Percentiles rank a stretch among this genome's conserved stretches.
phyloP scores from a whole-genome alignment of 2,329 filamentous ascomycete genomes.

The Metarhizium anisopliae region DNA sequence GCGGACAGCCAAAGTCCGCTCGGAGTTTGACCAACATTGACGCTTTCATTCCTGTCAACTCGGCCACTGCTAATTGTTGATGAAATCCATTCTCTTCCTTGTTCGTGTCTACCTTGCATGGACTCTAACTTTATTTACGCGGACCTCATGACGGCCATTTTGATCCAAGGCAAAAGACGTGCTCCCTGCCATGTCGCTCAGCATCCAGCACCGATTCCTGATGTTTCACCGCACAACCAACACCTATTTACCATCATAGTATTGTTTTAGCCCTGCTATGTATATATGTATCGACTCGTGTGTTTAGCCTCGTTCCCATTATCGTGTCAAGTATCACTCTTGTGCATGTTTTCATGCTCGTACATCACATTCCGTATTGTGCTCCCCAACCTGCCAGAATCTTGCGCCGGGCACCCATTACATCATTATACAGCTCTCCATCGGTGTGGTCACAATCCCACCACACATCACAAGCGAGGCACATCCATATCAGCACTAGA shows the following conservation, averaged over 20 bases:
- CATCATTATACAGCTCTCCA: not conserved
- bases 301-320: not conserved
- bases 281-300: too few relatives aligned
- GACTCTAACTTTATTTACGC: too few relatives aligned
- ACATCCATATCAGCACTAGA: constrained; percentile 28
- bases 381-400: not conserved
- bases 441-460: not conserved
- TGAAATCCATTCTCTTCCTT: too few relatives aligned
- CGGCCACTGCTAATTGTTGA: not conserved
- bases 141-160: too few relatives aligned
- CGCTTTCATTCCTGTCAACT: not conserved
- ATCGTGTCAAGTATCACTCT: not conserved
- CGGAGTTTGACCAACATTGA: not conserved
- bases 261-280: too few relatives aligned
- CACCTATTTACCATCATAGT: too few relatives aligned
- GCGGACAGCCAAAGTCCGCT: not conserved
- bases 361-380: not conserved
- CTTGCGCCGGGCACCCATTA: not conserved
- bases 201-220: too few relatives aligned
- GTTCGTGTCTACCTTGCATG: not conserved
- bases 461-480: constrained; percentile 22
- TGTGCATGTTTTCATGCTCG: not conserved
- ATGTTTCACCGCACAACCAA: too few relatives aligned
- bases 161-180: too few relatives aligned
- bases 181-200: too few relatives aligned